phyloP scores from a whole-genome alignment of 192 early-diverging fungal genomes.

The Pilobolus umbonatus region DNA sequence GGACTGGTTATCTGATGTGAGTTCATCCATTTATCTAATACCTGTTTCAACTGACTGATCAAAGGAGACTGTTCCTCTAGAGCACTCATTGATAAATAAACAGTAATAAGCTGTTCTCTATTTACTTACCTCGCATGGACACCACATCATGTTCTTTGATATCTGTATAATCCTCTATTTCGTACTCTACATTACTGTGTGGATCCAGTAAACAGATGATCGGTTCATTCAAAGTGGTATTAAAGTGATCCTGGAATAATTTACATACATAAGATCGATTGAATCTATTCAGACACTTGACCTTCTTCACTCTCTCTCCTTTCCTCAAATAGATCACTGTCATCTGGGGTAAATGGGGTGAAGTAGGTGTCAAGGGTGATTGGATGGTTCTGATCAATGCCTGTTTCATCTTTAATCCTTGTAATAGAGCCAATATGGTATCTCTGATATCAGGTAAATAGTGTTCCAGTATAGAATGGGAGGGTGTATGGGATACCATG shows the following conservation, averaged over 20 bases:
- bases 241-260: constrained; percentile 65
- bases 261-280: too few species aligned
- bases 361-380: constrained; percentile 9
- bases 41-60: too few species aligned
- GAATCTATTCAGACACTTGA: too few species aligned
- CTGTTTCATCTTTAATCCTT: constrained; percentile 51
- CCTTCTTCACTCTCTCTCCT: constrained; percentile 53
- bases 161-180: constrained; percentile 56
- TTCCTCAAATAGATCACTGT: constrained; percentile 59
- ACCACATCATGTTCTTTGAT: constrained; percentile 50
- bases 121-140: constrained; percentile 22
- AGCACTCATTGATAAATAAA: too few species aligned
- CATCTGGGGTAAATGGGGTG: not conserved
- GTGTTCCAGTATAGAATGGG: constrained; percentile 36
- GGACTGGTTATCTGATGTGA: too few species aligned
- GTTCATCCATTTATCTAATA: too few species aligned
- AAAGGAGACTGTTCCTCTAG: too few species aligned
- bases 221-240: constrained; percentile 46
- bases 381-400: constrained; percentile 25
- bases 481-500: not conserved
- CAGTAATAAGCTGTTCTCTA: too few species aligned
- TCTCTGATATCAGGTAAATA: constrained; percentile 50
- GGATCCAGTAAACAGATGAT: constrained; percentile 57
- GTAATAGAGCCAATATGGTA: constrained; percentile 45
- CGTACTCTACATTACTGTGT: constrained; percentile 46